Base-by-base conservation (phyloP, 768 basidiomycete species). In the Termitomyces heimii region DNA sequence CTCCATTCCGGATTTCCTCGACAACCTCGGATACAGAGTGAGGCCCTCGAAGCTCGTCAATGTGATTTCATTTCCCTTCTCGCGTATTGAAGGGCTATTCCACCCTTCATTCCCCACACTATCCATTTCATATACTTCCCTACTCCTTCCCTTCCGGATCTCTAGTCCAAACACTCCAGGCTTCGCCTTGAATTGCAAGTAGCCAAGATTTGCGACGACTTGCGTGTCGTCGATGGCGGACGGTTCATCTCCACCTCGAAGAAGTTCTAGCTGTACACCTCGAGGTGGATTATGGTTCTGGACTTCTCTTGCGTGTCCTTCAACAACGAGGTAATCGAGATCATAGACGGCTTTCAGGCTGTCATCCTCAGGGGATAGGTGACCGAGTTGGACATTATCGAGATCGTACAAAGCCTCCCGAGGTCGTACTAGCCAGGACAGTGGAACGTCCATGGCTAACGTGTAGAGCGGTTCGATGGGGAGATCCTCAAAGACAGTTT, bases 181-280 rank as follows among this genome's bases (percentile, higher is more conserved):
- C 54, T 82, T 89, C 1, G 91, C 88, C 68, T 93, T 94, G 75
- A 98, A 94, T 67, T 99, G 97, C 54, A 98, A 74, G 70, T 99
- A 99, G 2, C 97, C 97, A 5, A 98, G 75, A 67, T 98, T 99
- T 5, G 89, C 93, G 54, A 97, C 92, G 39, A 98, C 87, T 57
- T 86, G 89, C 0, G 97, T 98, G 63, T 97, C 94, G 7, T 89
- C 92, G 14, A 95, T 75, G 5, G 79, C 72, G 1, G 65, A 65
- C 20, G 68, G 64, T 57, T 78, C 75, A n/a, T 56, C 26, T 32
- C 58, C 58, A 28, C 73, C 68, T 13, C 71, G 74, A 3, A 82
- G 75, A 1, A 99, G 82, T 66, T 97, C 88, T 2, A 99, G 81
- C 63, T 98, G 96, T 2, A 98, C 77, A 5, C 97, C 97, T 13